Evolutionary conservation across 2,329 filamentous ascomycete species (phyloP).

Genomic region (Sclerotinia borealis): DNA sequence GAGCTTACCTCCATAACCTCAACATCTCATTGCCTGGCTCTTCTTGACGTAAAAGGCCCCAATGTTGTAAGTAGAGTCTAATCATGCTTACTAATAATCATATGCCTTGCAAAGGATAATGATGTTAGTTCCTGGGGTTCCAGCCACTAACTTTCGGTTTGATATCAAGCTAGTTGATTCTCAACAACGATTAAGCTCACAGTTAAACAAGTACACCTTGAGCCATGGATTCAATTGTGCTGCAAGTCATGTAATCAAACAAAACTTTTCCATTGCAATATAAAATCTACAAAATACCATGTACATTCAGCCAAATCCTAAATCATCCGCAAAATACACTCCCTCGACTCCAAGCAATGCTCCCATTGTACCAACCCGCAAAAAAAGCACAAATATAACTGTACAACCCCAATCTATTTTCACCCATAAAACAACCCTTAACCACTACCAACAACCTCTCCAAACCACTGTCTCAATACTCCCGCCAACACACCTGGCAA

Average conservation of each 20-base stretch:
- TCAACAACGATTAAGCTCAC: too few species aligned
- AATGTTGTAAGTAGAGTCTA: background rate
- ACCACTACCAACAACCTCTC: conserved; percentile 45
- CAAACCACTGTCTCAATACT: conserved; percentile 93
- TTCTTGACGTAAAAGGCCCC: background rate
- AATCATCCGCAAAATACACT: background rate
- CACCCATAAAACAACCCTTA: background rate
- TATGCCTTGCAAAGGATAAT: background rate
- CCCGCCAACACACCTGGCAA: conserved; percentile 82
- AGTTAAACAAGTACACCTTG: too few species aligned
- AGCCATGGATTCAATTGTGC: background rate
- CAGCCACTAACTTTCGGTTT: too few species aligned
- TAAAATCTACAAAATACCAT: background rate
- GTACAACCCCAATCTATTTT: background rate
- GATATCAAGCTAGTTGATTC: too few species aligned
- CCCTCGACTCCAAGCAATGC: background rate
- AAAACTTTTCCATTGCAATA: background rate
- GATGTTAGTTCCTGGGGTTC: too few species aligned
- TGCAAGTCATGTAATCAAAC: background rate
- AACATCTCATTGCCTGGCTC: too few species aligned
- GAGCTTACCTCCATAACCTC: too few species aligned
- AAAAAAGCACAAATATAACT: background rate
- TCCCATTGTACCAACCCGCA: background rate
- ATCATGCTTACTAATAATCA: background rate
- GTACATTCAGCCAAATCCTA: background rate